Evolutionary conservation across 371 early-diverging fungal genomes (phyloP), one percentile per base, ranked within the genome.

Genomic region (Mortierella sp.): DNA sequence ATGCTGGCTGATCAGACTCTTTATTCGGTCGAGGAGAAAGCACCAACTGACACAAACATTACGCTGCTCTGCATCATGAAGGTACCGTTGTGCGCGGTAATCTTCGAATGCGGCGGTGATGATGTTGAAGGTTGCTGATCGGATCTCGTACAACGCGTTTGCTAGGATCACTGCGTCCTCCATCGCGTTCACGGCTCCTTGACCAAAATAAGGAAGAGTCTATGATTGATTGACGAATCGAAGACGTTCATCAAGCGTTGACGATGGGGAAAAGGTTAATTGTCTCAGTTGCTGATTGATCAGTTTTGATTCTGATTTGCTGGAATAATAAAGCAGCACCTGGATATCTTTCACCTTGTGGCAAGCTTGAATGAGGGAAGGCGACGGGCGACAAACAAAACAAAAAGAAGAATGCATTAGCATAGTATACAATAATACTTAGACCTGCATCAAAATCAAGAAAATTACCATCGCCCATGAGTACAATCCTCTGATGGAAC

Each of bases 111-210:
- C 82, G 11, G n/a, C 34, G 1, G 34, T 19, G n/a, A 75, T 69
- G 24, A 55, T 72, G 8, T 61, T 19, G 4, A 14, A n/a, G 3
- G 34, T 31, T 0, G 55, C 44, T 13, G 69, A 40, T 1, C 50
- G 55, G n/a, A 82, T 78, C 51, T 82, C 71, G 31, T 72, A 78
- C 10, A 82, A 2, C 11, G 64, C 75, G 44, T 82, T 78, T 9
- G 78, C 76, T n/a, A 82, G 67, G 10, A 69, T 31, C 11, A 82
- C 75, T 3, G 82, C 78, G 28, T 78, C 78, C 31, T 72, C 1
- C 75, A 78, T 78, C 2, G 82, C 73, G 46, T 78, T 78, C 43
- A 82, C 53, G 11, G 73, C 82, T 11, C 78, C 78, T 37, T 61
- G 73, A 24, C 73, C 48, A 24, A 55, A 26, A 9, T 59, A 34